A percentile compares a stretch with the other conserved stretches of the same genome.
Conservation (phyloP, 2,329 filamentous ascomycete genomes). For the Monosporascus sp. region DNA sequence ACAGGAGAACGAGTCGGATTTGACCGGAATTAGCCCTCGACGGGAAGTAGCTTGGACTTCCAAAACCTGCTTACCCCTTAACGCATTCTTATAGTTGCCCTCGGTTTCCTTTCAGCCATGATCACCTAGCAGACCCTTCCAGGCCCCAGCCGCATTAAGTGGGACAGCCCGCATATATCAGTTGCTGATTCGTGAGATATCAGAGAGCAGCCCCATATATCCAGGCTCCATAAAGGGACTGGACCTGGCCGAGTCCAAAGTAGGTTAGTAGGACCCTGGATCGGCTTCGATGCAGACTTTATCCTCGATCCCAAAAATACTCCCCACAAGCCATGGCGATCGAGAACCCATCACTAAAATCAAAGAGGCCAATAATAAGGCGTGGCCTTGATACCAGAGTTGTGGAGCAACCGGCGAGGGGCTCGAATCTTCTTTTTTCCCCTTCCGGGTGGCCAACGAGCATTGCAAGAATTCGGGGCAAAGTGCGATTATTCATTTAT, state of each 20-base stretch:
- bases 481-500: not conserved
- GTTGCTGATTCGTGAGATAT: too few species aligned
- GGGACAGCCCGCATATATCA: too few species aligned
- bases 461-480: not conserved
- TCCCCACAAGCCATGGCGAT: slow-evolving; percentile 12
- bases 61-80: too few species aligned
- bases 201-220: too few species aligned
- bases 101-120: too few species aligned
- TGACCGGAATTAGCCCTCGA: not conserved
- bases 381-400: too few species aligned
- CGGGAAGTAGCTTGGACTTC: not conserved
- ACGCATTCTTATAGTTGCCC: too few species aligned
- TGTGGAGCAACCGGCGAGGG: not conserved
- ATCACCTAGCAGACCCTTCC: too few species aligned
- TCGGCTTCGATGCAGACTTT: slow-evolving; percentile 12
- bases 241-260: not conserved
- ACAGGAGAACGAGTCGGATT: not conserved
- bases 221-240: not conserved
- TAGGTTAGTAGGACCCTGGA: slow-evolving; percentile 10
- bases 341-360: slow-evolving; percentile 12
- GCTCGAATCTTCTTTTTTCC: not conserved
- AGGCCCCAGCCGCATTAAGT: too few species aligned
- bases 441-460: not conserved
- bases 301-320: slow-evolving; percentile 14
- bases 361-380: not conserved